Evolutionary conservation across 768 basidiomycete genomes (phyloP).

Genomic region (Mycena filopes): DNA sequence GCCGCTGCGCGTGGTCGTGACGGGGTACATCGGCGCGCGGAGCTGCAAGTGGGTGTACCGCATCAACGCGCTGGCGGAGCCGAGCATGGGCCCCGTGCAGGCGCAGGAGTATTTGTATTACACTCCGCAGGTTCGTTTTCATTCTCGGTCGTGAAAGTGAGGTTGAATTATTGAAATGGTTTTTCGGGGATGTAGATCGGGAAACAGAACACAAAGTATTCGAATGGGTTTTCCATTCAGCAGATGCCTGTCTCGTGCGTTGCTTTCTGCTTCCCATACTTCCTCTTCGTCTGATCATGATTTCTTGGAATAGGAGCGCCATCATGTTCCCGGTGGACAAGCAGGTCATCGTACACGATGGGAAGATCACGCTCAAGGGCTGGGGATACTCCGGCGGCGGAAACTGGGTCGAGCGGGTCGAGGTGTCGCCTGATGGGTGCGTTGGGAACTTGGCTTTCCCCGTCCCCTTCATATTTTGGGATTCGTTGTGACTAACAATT

Average conservation of each 20-base stretch:
- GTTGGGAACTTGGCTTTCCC: conserved; percentile 8
- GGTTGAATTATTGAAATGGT: too few species aligned
- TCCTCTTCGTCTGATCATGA: too few species aligned
- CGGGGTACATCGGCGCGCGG: conserved; percentile 66
- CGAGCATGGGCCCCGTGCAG: conserved; percentile 64
- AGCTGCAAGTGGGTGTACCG: conserved; percentile 64
- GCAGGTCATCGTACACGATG: conserved; percentile 59
- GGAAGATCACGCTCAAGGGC: conserved; percentile 54
- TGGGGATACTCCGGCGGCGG: conserved; percentile 61
- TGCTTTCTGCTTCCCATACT: neutral
- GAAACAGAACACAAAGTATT: conserved; percentile 63
- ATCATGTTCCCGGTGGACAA: conserved; percentile 58
- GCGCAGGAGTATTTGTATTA: conserved; percentile 65
- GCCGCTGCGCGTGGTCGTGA: conserved; percentile 61
- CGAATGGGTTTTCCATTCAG: conserved; percentile 66
- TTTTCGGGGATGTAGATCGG: conserved; percentile 59
- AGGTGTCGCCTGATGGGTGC: conserved; percentile 61
- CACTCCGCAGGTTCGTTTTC: conserved; percentile 55
- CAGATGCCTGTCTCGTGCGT: conserved; percentile 69
- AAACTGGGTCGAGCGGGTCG: conserved; percentile 67
- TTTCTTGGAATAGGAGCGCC: conserved; percentile 52
- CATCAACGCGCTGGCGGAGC: conserved; percentile 60
- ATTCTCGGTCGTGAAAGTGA: too few species aligned
- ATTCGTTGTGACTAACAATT: too few species aligned
- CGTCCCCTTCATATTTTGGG: too few species aligned